These are phyloP conservation scores for Helenozyma rhizophorensis DNA, from an alignment of 805 yeast species.

Conservation along the genomic window DNA sequence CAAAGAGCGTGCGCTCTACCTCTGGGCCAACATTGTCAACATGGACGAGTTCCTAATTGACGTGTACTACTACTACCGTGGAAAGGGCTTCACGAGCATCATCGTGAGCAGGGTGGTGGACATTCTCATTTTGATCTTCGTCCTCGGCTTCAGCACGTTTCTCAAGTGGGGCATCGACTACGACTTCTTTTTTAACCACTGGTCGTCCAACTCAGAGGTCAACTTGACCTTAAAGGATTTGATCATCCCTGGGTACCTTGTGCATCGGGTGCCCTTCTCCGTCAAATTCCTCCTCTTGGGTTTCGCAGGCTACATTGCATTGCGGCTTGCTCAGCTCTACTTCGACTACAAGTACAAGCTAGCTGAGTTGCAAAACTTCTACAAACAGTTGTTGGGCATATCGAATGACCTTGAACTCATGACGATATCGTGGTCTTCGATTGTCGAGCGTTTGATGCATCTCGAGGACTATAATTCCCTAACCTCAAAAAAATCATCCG, in stretches of 20 bases:
- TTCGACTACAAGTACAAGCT: slow-evolving; percentile 59
- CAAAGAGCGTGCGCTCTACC: slow-evolving; percentile 79
- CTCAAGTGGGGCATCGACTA: slow-evolving; percentile 79
- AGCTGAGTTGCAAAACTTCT: slow-evolving; percentile 73
- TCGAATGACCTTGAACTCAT: slow-evolving; percentile 74
- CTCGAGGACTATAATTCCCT: slow-evolving; percentile 78
- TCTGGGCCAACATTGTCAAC: slow-evolving; percentile 95
- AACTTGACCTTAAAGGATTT: slow-evolving; percentile 30
- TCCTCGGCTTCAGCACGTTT: slow-evolving; percentile 73
- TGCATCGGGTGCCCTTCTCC: slow-evolving; percentile 34
- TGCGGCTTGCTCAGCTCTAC: slow-evolving; percentile 52
- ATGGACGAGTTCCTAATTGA: slow-evolving; percentile 83
- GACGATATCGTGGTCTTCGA: slow-evolving; percentile 89
- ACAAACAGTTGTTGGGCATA: slow-evolving; percentile 63
- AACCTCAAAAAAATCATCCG: slow-evolving; percentile 36
- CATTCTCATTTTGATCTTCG: slow-evolving; percentile 70
- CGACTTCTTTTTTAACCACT: slow-evolving; percentile 24
- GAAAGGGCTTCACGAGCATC: slow-evolving; percentile 83
- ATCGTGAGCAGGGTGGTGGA: slow-evolving; percentile 62
- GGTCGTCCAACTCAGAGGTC: slow-evolving; percentile 18
- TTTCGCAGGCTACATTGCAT: slow-evolving; percentile 48
- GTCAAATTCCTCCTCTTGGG: slow-evolving; percentile 63
- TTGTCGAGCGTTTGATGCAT: slow-evolving; percentile 69
- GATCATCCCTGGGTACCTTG: slow-evolving; percentile 40
- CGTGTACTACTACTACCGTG: slow-evolving; percentile 76